A percentile compares a stretch with the other conserved stretches of the same genome.
Evolutionary conservation across 2,329 filamentous ascomycete genomes (phyloP).

Genomic region (Magnaporthales sp.): DNA sequence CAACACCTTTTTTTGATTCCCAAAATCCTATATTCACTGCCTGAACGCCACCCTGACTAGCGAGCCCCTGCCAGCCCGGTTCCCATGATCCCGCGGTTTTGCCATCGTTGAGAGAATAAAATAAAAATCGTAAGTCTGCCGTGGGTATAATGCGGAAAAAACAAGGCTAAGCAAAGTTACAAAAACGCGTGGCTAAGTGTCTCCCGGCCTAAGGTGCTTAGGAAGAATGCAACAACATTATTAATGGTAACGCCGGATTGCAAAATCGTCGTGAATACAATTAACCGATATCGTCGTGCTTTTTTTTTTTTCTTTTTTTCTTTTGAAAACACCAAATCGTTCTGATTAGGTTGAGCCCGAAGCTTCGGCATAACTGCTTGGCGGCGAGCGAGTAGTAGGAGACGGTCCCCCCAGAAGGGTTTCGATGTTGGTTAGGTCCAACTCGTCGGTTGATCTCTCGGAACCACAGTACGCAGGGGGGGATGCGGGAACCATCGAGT

Average conservation of each 20-base stretch:
- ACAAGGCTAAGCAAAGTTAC: not conserved
- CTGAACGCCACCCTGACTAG: not conserved
- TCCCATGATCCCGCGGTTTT: not conserved
- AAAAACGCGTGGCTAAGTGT: not conserved
- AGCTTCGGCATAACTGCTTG: not conserved
- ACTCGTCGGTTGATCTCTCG: not conserved
- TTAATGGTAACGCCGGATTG: not conserved
- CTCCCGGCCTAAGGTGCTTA: not conserved
- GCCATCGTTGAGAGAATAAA: not conserved
- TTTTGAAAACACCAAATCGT: not conserved
- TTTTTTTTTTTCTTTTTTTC: not conserved
- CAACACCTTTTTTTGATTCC: not conserved
- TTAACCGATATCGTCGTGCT: not conserved
- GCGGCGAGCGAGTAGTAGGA: not conserved
- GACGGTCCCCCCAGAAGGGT: not conserved
- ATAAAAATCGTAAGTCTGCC: not conserved
- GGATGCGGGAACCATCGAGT: slow-evolving; percentile 83
- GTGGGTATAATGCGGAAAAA: not conserved
- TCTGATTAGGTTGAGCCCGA: not conserved
- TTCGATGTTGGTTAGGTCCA: not conserved
- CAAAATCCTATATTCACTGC: not conserved
- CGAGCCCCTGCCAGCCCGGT: not conserved
- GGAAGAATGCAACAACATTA: not conserved
- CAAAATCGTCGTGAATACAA: not conserved
- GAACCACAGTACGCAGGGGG: slow-evolving; percentile 58